Conservation (phyloP, 345 rosid species). For the Syzygium oleosum region DNA sequence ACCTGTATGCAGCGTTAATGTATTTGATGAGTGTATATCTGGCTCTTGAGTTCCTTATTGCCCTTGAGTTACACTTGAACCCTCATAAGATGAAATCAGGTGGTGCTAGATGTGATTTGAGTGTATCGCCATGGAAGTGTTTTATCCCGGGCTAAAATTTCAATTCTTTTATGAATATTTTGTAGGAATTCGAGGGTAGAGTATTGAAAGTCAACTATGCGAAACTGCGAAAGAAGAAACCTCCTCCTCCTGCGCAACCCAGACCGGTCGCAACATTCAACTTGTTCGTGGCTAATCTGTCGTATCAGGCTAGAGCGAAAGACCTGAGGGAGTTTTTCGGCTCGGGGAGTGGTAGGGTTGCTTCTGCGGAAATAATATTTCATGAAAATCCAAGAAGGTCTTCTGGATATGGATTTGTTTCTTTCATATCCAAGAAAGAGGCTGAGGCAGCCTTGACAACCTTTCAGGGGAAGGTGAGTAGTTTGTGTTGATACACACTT, state of each 20-base stretch:
- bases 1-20: neutral
- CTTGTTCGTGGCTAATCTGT: slow-evolving; percentile 62
- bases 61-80: neutral
- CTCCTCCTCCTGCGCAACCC: slow-evolving; percentile 27
- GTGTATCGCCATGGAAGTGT: neutral
- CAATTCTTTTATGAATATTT: neutral
- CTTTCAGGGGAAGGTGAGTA: slow-evolving; percentile 61
- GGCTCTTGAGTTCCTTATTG: neutral
- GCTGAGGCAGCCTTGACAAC: slow-evolving; percentile 57
- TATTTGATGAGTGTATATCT: neutral
- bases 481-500: neutral
- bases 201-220: slow-evolving; percentile 52
- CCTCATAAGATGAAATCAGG: neutral
- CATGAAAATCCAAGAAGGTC: slow-evolving; percentile 69
- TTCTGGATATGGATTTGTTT: slow-evolving; percentile 76
- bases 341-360: slow-evolving; percentile 39
- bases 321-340: slow-evolving; percentile 62
- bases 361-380: slow-evolving; percentile 56
- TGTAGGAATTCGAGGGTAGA: slow-evolving; percentile 71
- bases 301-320: slow-evolving; percentile 56
- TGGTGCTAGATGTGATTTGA: neutral
- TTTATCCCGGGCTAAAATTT: neutral
- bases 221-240: slow-evolving; percentile 39
- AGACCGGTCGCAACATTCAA: slow-evolving; percentile 38
- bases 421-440: slow-evolving; percentile 65